phyloP scores from a whole-genome alignment of 2,329 filamentous ascomycete genomes.

The Thelonectria blattea region DNA sequence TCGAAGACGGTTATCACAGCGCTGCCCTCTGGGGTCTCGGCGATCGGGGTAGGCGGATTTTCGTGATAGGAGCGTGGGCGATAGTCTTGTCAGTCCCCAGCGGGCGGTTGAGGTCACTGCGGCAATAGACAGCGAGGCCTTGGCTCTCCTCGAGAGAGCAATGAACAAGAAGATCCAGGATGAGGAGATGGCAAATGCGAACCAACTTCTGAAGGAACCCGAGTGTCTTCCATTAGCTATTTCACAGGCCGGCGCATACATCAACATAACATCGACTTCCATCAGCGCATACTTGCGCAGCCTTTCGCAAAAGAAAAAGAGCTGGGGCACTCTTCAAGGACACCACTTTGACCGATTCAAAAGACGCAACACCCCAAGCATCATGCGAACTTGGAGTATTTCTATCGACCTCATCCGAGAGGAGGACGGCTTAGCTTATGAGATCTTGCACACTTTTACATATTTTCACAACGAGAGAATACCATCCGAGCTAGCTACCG shows the following conservation, averaged over 20 bases:
- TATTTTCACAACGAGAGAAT: background rate
- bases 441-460: background rate
- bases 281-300: background rate
- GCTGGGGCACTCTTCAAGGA: background rate
- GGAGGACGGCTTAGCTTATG: background rate
- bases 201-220: background rate
- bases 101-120: background rate
- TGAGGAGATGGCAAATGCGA: background rate
- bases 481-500: background rate
- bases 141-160: background rate
- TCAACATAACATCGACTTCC: background rate
- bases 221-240: background rate
- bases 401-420: background rate
- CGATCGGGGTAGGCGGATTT: background rate
- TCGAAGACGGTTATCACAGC: background rate
- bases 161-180: background rate
- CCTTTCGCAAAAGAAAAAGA: background rate
- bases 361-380: background rate
- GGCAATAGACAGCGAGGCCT: background rate
- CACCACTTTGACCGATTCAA: background rate
- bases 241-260: background rate
- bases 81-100: background rate
- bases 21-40: conserved; percentile 8
- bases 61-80: background rate
- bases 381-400: background rate